Base-by-base conservation (phyloP, 2,329 filamentous ascomycete species). In the Periglandula ipomoeae region DNA sequence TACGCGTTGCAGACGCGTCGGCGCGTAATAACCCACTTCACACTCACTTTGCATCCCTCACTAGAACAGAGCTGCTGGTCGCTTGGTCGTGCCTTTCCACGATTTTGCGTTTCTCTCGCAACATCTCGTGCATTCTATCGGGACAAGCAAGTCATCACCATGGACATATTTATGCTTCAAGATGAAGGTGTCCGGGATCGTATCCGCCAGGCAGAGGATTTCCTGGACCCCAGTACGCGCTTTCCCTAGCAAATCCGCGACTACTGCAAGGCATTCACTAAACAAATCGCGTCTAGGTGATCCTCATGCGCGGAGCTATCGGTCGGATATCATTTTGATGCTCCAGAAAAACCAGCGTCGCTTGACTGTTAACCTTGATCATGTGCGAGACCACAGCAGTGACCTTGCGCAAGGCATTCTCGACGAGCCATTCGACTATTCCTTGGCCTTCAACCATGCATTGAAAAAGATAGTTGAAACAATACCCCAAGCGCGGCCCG, bases 381-480 rank as follows among this genome's bases (percentile, higher is more conserved):
- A 95, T 66, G 87, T 97, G 55, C 82, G 93, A 65, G 79, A 88
- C 55, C 91, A 96, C 69, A 95, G 84, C 62, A 68, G 81, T 55
- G 87, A 93, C 58, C 78, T 97, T 51, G 88, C 91, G 56, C 74
- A 79, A 50, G 82, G 82, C 45, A 76, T 98, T 34, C 79, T 98
- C 40, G 82, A 85, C 57, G 78, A 85, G 47, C 93, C 93, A 1
- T 97, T 96, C 70, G 89, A 95, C 60, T 95, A 84, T 63, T 81
- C 82, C 3, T 74, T 89, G 53, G 89, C 91, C 48, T 97, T 98
- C 69, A 87, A 98, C 64, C 78, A 82, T 56, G 93, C 91, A 1
- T 78, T 98, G 53, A 95, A 93, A 63, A 83, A 93, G 55, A 85
- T 96, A 46, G 84, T 97, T 54, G 80, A 85, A 61, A 85, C 89